Evolutionary conservation across 2,329 filamentous ascomycete species (phyloP).

Genomic region (Xylaria arbuscula): DNA sequence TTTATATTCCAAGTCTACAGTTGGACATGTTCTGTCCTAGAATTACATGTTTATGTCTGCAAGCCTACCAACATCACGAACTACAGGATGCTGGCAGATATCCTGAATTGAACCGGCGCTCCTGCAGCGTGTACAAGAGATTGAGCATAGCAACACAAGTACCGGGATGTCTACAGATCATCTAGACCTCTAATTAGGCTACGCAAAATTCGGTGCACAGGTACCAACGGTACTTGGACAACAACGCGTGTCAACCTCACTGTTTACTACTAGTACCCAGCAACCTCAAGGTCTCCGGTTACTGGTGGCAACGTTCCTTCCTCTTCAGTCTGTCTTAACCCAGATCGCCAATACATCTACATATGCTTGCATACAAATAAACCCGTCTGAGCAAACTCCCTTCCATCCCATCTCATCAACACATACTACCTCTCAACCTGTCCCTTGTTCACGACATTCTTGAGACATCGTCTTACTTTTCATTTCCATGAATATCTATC

Average conservation of each 20-base stretch:
- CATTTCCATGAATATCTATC: not conserved
- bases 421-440: not conserved
- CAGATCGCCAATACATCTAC: not conserved
- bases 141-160: not conserved
- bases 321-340: not conserved
- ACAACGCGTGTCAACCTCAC: not conserved
- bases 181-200: not conserved
- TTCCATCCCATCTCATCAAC: not conserved
- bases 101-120: not conserved
- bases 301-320: not conserved
- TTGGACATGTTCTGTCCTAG: constrained; percentile 11
- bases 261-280: not conserved
- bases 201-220: not conserved
- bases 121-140: not conserved
- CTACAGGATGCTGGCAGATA: not conserved
- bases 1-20: constrained; percentile 28
- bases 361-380: not conserved
- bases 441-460: not conserved
- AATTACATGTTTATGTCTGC: constrained; percentile 10
- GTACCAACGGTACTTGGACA: not conserved
- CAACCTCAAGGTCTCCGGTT: not conserved
- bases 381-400: not conserved
- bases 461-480: not conserved
- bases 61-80: not conserved
- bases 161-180: too few relatives aligned